Base-by-base conservation (phyloP, 192 early-diverging fungal genomes). In the Linnemannia elongata region DNA sequence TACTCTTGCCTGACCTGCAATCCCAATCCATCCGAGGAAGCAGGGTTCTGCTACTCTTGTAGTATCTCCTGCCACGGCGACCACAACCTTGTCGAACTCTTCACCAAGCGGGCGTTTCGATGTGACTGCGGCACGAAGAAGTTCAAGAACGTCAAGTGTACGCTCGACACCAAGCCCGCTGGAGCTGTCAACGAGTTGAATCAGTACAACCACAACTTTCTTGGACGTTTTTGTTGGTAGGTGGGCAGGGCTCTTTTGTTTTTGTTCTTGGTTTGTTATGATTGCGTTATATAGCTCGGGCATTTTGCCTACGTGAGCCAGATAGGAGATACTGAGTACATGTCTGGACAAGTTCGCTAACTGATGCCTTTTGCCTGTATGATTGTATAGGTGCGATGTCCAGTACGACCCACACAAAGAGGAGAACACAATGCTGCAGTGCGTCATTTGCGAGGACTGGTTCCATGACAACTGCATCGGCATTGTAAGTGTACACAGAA, bases 371-470 rank as follows among this genome's bases (percentile, higher is more conserved):
- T 35, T 49, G 18, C 0, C 42, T 42, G 2, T 33, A 55, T 9
- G 20, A 8, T 38, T 18, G 38, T 63, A 39, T 82, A 92, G 92
- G 90, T 99, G 98, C 88, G 89, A 97, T 71, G 82, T 88, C 39
- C 83, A 89, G 5, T 98, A 99, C 86, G 94, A 97, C 75, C 93
- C 93, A 4, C 90, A 90, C 24, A 93, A 82, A 39, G 97, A 97
- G 75, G 89, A 94, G 27, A 91, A 89, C 20, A 90, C 90, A 60
- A 99, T 99, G 98, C 80, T 94, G 15, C 94, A 98, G 90, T 99
- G 98, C 78, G 88, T 93, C 33, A 69, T 96, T 1, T 99, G 98
- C 88, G 94, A 97, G 81, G 97, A 96, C 88, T 97, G 95, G 97
- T 95, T 91, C 78, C 95, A 95, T 82, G 92, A 94, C 45, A 88